These are phyloP conservation scores for Phaeosphaeria sp. DNA, from an alignment of 2,329 filamentous ascomycete species.

Conservation along the genomic window DNA sequence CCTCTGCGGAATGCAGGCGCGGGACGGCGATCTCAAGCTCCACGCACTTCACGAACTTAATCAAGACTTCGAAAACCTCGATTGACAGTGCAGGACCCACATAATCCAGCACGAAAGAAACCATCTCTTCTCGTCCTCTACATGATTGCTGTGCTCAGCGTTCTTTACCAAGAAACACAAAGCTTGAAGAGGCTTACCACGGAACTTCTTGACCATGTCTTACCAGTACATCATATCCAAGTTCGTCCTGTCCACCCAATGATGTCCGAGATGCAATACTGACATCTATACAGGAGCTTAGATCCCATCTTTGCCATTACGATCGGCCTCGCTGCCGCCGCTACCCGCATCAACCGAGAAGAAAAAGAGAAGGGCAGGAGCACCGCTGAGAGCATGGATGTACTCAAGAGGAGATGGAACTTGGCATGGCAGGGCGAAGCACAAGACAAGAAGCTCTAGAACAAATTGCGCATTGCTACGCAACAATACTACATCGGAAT, in stretches of 20 bases:
- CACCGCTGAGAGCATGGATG: constrained; percentile 48
- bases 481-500: neutral
- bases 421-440: constrained; percentile 35
- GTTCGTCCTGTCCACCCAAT: constrained; percentile 33
- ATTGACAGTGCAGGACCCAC: neutral
- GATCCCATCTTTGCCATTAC: constrained; percentile 58
- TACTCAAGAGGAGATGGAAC: constrained; percentile 48
- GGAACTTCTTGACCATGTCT: constrained; percentile 29
- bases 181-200: neutral
- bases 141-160: neutral
- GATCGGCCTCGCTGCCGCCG: constrained; percentile 55
- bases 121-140: neutral
- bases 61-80: constrained; percentile 17
- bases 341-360: constrained; percentile 52
- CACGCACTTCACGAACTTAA: constrained; percentile 20
- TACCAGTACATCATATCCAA: constrained; percentile 54
- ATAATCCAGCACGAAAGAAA: neutral
- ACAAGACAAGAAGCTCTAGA: constrained; percentile 8
- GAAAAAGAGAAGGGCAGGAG: constrained; percentile 56
- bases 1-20: constrained; percentile 20
- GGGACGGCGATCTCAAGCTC: constrained; percentile 19
- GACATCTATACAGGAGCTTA: constrained; percentile 44
- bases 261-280: neutral
- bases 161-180: neutral
- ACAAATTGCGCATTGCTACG: neutral